Base-by-base conservation (phyloP, 331 rosid genomes). In the Acacia pycnantha region DNA sequence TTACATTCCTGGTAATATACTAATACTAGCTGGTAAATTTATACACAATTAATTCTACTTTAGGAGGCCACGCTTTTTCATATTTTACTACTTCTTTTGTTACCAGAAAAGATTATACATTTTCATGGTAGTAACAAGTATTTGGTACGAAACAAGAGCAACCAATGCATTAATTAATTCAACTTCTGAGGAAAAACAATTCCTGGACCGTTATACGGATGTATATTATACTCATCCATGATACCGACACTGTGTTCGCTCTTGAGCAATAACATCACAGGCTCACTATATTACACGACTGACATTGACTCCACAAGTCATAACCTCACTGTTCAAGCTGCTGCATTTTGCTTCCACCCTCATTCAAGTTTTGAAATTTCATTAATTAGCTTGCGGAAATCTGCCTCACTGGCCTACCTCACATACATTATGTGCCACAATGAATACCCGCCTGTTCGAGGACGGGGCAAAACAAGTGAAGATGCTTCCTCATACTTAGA, bases 311-410 rank as follows among this genome's bases (percentile, higher is more conserved):
- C 2, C 33, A 31, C 33, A 31, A 31, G 33, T 31, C 33, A 35
- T 35, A 35, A 35, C 40, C 40, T 35, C 8, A 35, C 40, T 35
- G 40, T 35, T 35, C 40, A 35, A 35, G 40, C 40, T 35, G 40
- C 40, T 35, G 40, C 8, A 35, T 35, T 8, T 35, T 35, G 40
- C 40, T 92, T 14, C 90, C 80, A 5, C 70, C 83, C 76, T 93
- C 98, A 2, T 85, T 88, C 33, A 85, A 78, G 92, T 86, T 91
- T 46, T 46, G 18, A 13, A 5, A 46, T 46, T 46, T 46, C 81
- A 87, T 90, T 56, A 88, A 82, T 88, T 88, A 90, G 81, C 88
- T 88, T 35, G 40, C 8, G 6, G 8, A 35, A 35, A 35, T 35
- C 40, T 35, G 40, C 40, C 40, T 35, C 8, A 35, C 40, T 35